A percentile compares a stretch with the other conserved stretches of the same genome.
phyloP scores from a whole-genome alignment of 257 asterid species.

The Avicennia marina region DNA sequence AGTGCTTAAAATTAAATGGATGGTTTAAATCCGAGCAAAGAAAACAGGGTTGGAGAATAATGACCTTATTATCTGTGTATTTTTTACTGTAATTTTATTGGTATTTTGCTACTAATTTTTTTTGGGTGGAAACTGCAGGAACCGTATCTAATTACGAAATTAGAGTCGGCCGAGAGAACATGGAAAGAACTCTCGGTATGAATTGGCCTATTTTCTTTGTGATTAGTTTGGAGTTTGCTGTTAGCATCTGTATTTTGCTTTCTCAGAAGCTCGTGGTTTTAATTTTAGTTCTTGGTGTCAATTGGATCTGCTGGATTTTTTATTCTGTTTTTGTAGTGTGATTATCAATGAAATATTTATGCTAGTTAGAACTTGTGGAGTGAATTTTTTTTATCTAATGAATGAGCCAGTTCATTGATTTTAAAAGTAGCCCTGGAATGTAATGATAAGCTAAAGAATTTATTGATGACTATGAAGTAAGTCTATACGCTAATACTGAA shows the following conservation, averaged over 20 bases:
- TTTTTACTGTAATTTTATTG: background rate
- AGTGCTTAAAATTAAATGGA: background rate
- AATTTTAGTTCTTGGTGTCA: background rate
- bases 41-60: background rate
- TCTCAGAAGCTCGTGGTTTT: no score
- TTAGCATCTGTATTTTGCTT: background rate
- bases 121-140: conserved; percentile 52
- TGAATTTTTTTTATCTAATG: no score
- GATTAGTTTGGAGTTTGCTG: background rate
- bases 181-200: conserved; percentile 95
- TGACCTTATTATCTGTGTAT: background rate
- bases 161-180: conserved; percentile 94
- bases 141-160: conserved; percentile 74
- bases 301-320: background rate
- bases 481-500: no score
- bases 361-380: no score
- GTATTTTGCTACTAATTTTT: conserved; percentile 10
- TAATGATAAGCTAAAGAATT: no score
- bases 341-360: background rate
- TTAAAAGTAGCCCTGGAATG: no score
- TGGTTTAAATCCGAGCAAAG: no score
- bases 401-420: no score
- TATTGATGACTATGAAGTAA: no score
- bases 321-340: background rate
- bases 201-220: background rate